Base-by-base conservation (phyloP, 805 yeast species). In the Candida nitratophila region DNA sequence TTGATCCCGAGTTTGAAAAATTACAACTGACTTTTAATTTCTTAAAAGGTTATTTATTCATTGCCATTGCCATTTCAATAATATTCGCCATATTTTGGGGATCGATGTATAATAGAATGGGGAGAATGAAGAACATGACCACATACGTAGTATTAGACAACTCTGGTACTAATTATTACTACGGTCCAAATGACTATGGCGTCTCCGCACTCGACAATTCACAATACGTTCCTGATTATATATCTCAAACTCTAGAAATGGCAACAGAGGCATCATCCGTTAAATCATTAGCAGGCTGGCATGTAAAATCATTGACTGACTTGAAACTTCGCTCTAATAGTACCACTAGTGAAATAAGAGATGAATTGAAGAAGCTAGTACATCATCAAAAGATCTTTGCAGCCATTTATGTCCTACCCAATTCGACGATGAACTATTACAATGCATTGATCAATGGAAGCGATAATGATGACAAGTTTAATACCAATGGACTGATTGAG, bases 301-400 rank as follows among this genome's bases (percentile, higher is more conserved):
- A 40, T 31, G 40, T 33, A 39, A 45, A 14, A 63, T 68, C 12
- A 41, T 52, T 41, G 24, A 45, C 62, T 1, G 61, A 60, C n/a
- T 60, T 69, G 36, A 47, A 47, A 7, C 55, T 47, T n/a, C 55
- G 62, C 44, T 19, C 63, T 36, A 16, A 20, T 15, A 17, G 7
- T 8, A 14, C 6, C 19, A 3, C 17, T n/a, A 11, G 3, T 4
- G 16, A n/a, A 10, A 42, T 69, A 8, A 57, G 57, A 24, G 62
- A 65, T 4, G 72, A 72, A 46, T 54, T 81, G 17, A 32, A 56
- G 36, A 52, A 68, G 22, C 63, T 64, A 46, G 71, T 83, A 1
- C 77, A 76, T 53, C 76, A 73, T 45, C 77, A 79, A 55, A 49
- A 72, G 9, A 75, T 66, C 49, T 83, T 89, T 88, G 68, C 75